These are phyloP conservation scores for Vigna mungo DNA, from an alignment of 306 rosid species.

Conservation along the genomic window DNA sequence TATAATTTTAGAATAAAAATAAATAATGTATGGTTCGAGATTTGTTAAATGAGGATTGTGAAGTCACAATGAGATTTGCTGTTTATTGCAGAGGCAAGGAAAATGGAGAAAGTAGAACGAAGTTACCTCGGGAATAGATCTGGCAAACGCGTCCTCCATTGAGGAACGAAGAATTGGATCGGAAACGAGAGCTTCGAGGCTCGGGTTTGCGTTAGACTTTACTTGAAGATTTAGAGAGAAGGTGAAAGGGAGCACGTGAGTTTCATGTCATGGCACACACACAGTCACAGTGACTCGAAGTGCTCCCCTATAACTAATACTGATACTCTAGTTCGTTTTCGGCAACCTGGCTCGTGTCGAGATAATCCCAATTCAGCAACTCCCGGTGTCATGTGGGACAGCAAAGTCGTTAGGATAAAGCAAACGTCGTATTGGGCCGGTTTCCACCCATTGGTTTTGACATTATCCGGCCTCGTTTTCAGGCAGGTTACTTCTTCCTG, in stretches of 20 bases:
- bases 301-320: background rate
- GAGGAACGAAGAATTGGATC: slow-evolving; percentile 52
- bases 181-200: slow-evolving; percentile 12
- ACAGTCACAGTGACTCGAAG: background rate
- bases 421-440: slow-evolving; percentile 39
- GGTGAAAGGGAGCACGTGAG: slow-evolving; percentile 8
- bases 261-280: slow-evolving; percentile 41
- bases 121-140: slow-evolving; percentile 85
- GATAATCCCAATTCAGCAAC: background rate
- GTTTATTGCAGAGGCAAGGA: background rate
- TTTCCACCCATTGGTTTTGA: slow-evolving; percentile 28
- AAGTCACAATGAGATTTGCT: slow-evolving; percentile 1
- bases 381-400: slow-evolving; percentile 3
- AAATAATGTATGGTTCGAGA: slow-evolving; percentile 18
- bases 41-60: slow-evolving; percentile 8
- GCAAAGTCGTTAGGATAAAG: slow-evolving; percentile 40
- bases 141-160: slow-evolving; percentile 94
- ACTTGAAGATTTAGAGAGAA: slow-evolving; percentile 31
- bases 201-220: slow-evolving; percentile 9
- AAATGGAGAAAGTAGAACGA: slow-evolving; percentile 9
- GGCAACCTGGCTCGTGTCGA: background rate
- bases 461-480: background rate
- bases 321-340: background rate
- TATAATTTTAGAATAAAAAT: background rate
- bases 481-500: too few relatives aligned